Percentiles rank a stretch among this genome's conserved stretches.
Evolutionary conservation across 2,329 filamentous ascomycete species (phyloP).

Genomic region (Claviceps fusiformis): DNA sequence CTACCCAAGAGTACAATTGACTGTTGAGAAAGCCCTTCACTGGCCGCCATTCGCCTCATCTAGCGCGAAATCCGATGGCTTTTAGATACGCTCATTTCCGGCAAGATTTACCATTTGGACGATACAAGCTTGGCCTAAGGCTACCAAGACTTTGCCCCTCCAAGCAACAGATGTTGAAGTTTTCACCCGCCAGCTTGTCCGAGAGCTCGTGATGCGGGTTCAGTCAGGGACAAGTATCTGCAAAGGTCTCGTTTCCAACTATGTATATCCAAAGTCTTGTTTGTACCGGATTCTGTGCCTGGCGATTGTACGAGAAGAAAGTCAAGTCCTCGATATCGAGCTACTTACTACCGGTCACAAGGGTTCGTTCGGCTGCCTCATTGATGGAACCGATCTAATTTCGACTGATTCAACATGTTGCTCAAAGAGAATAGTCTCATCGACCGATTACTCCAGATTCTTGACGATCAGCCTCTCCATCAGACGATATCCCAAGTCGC

Average conservation of each 20-base stretch:
- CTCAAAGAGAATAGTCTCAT: too few species aligned
- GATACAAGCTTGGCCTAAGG: slow-evolving; percentile 16
- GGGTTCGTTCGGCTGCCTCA: too few species aligned
- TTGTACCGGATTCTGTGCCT: too few species aligned
- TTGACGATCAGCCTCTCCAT: too few species aligned
- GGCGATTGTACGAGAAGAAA: too few species aligned
- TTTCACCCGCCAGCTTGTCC: slow-evolving; percentile 31
- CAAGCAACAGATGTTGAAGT: slow-evolving; percentile 9
- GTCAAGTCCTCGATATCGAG: too few species aligned
- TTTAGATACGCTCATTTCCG: slow-evolving; percentile 24
- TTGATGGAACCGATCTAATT: too few species aligned
- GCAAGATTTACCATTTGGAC: slow-evolving; percentile 15
- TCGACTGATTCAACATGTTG: too few species aligned
- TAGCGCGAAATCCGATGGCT: slow-evolving; percentile 14
- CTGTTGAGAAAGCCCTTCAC: background rate
- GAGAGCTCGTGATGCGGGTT: slow-evolving; percentile 31
- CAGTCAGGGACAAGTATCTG: slow-evolving; percentile 21
- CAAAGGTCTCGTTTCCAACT: background rate
- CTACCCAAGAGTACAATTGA: background rate
- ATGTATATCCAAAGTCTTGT: too few species aligned
- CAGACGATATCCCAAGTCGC: too few species aligned
- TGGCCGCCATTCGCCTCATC: slow-evolving; percentile 2
- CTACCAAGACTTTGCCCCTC: slow-evolving; percentile 8
- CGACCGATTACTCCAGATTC: too few species aligned
- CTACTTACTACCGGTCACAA: too few species aligned